These are phyloP conservation scores for Yamadazyma atmosphaerica DNA, from an alignment of 1,139 yeast genomes.

Conservation along the genomic window DNA sequence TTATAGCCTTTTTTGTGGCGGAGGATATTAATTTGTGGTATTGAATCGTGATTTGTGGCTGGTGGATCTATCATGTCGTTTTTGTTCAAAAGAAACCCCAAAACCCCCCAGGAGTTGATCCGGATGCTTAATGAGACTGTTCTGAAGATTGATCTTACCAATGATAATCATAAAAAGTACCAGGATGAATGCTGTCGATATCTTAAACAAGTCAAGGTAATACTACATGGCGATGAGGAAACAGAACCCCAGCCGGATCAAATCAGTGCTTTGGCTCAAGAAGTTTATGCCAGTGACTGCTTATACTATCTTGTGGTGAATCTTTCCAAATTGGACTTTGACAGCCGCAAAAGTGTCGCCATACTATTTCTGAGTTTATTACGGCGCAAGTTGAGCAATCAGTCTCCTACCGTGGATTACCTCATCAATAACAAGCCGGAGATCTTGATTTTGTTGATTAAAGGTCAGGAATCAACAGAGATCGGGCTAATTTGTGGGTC, in stretches of 20 bases:
- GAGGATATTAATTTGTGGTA: too few species aligned
- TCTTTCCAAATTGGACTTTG: conserved; percentile 74
- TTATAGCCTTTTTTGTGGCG: too few species aligned
- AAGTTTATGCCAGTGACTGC: conserved; percentile 71
- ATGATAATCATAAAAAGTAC: conserved; percentile 56
- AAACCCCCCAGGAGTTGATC: conserved; percentile 83
- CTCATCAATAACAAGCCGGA: conserved; percentile 61
- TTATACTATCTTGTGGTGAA: conserved; percentile 59
- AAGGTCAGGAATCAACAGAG: conserved; percentile 72
- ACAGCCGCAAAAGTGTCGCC: conserved; percentile 82
- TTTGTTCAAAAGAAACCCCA: conserved; percentile 87
- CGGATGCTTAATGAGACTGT: conserved; percentile 74
- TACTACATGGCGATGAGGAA: conserved; percentile 75
- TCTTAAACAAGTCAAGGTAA: conserved; percentile 63
- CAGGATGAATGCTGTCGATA: conserved; percentile 79
- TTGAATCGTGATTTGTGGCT: too few species aligned
- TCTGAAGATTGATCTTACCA: conserved; percentile 55
- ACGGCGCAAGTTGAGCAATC: conserved; percentile 74
- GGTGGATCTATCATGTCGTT: too few species aligned
- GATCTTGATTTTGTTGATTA: conserved; percentile 59
- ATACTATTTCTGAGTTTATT: conserved; percentile 72
- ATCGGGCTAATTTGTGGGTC: conserved; percentile 74
- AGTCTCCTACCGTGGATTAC: conserved; percentile 88
- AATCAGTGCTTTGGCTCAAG: conserved; percentile 70
- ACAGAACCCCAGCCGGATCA: conserved; percentile 74